Conservation (phyloP, 805 yeast genomes). For the Candida peoriensis region DNA sequence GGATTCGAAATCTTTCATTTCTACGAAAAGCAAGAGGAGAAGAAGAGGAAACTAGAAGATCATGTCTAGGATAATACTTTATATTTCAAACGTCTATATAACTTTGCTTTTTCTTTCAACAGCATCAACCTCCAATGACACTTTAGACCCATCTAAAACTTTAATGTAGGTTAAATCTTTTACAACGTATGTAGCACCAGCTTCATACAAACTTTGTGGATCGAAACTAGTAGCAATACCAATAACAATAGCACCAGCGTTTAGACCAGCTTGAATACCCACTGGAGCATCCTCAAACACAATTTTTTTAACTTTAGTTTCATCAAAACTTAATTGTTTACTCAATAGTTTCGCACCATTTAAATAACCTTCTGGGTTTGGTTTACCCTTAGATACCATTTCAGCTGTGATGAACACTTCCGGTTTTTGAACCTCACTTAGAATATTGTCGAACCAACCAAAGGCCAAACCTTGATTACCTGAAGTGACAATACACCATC, state of each 20-base stretch:
- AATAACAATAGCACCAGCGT: constrained; percentile 76
- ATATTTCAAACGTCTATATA: neutral
- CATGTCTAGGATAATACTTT: neutral
- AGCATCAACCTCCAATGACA: constrained; percentile 20
- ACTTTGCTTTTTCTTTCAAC: constrained; percentile 16
- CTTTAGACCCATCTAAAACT: constrained; percentile 20
- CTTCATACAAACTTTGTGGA: constrained; percentile 41
- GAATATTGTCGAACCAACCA: constrained; percentile 60
- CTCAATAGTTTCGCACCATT: constrained; percentile 40
- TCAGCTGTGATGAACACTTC: constrained; percentile 79
- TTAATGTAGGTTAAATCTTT: constrained; percentile 47
- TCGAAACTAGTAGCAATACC: constrained; percentile 82
- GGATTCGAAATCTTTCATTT: constrained; percentile 75
- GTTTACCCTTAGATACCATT: constrained; percentile 77
- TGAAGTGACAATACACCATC: constrained; percentile 82
- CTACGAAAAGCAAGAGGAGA: no score
- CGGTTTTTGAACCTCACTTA: constrained; percentile 59
- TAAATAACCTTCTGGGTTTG: constrained; percentile 77
- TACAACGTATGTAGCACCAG: constrained; percentile 82
- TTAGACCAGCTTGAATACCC: constrained; percentile 81
- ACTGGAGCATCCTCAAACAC: constrained; percentile 92
- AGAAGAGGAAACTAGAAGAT: no score
- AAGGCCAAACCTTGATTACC: constrained; percentile 76
- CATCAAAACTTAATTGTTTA: constrained; percentile 31
- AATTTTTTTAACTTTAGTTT: constrained; percentile 39